Evolutionary conservation across 176 grass and related monocot species (phyloP), one percentile per base, ranked within the genome.

Genomic region (Carex kokanica): DNA sequence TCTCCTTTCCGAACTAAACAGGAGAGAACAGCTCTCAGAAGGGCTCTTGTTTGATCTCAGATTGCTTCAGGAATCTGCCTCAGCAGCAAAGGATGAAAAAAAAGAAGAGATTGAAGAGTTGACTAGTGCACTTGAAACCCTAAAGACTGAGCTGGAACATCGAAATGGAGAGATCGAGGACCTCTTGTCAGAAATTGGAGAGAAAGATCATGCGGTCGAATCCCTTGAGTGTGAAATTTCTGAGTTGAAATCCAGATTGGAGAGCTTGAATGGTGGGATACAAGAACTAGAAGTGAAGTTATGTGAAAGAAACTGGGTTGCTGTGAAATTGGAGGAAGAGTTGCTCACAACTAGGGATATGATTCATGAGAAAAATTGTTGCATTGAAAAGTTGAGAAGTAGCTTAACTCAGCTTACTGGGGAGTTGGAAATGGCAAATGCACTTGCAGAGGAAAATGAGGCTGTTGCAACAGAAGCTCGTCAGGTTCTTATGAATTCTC

Each of bases 31-130:
- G 82, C 79, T 98, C 75, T 69, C 82, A 73, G 92, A 90, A 77
- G 95, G 92, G 25, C 81, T 94, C 38, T 91, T 89, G 55, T 95
- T 98, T 91, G 95, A 98, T 93, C 88, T 98, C 71, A 91, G 91
- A 63, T 86, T 98, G 64, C 74, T 98, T 80, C 95, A 98, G 85
- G 95, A 98, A 88, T 91, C 89, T 49, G 84, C 95, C 70, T 90
- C 87, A 79, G 59, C 90, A 80, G 85, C 87, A 83, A 95, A 94
- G 86, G 88, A 98, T 64, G 90, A 93, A 78, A 85, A 87, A 77
- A 84, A 89, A 82, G 84, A 87, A 64, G 79, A 93, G 81, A 60
- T 95, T 81, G 64, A 84, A 63, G 58, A 85, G 82, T 86, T 93
- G 64, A 86, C 52, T 86, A 86, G 79, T 81, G 84, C 72, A 88